Evolutionary conservation across 257 asterid genomes (phyloP), one percentile per base, ranked within the genome.

Genomic region (Vinca minor): DNA sequence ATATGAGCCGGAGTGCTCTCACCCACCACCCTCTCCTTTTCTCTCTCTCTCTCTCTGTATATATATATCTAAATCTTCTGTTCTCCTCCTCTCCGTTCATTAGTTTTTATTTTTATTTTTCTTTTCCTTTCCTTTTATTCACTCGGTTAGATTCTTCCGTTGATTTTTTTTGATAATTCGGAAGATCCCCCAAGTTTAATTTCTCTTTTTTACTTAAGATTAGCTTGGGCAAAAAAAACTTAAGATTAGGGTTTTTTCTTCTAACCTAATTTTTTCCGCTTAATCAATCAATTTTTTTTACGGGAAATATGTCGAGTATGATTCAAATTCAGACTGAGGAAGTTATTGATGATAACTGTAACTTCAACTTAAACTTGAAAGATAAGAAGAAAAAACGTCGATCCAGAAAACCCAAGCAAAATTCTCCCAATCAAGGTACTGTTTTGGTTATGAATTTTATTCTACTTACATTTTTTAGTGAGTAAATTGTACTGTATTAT

Each of bases 361-460:
- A 47, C 36, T 29, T 3, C 46, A 61, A 7, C 49, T 0, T 8
- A 25, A 29, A 23, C 52, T 3, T 38, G 2, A 68, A 64, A 35
- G 80, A 78, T 49, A 79, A 76, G 71, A 79, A 73, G 81, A 79
- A 79, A 59, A 79, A 64, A 39, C 84, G 84, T 67, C 84, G 84
- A 76, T 79, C 84, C 63, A 76, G 84, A 71, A 78, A 74, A 63
- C 62, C 73, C 69, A 79, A 76, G 68, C 82, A 77, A 69, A 76
- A 55, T 62, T 73, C 75, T 57, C 55, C 77, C 50, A 62, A 55
- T 57, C 65, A 59, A 69, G 83, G 80, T 73, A 45, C 26, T 52
- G 11, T 48, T 23, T 42, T 12, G 11, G 32, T 4, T 4, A 3
- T 4, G n/a, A 38, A 38, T 38, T 1, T 8, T 38, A 38, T 8